Evolutionary conservation across 2,329 filamentous ascomycete species (phyloP).

Genomic region (Graphilbum ipis-grandicollis): DNA sequence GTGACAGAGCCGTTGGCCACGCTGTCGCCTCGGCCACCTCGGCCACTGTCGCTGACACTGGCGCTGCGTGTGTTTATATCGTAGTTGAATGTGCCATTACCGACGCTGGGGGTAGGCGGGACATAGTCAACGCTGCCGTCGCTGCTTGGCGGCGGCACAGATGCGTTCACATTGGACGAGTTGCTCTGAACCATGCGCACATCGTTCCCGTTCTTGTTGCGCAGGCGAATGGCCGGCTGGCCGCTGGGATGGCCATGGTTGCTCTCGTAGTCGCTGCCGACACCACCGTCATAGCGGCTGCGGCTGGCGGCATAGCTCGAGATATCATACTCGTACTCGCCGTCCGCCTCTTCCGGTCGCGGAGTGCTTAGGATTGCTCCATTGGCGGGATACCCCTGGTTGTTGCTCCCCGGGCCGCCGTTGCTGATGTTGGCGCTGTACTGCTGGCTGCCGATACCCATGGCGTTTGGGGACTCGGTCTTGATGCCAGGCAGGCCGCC

Average conservation of each 20-base stretch:
- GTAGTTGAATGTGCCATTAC: neutral
- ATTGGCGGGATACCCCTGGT: neutral
- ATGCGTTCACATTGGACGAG: conserved; percentile 3
- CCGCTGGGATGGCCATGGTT: neutral
- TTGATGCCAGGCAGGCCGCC: neutral
- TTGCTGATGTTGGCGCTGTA: neutral
- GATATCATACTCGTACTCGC: conserved; percentile 7
- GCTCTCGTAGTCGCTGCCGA: conserved; percentile 4
- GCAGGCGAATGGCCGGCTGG: neutral
- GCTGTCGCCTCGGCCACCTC: conserved; percentile 1
- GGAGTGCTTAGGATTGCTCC: conserved; percentile 3
- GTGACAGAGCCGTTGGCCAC: conserved; percentile 1
- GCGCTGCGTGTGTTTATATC: neutral
- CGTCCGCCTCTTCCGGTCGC: conserved; percentile 2
- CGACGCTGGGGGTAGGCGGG: conserved; percentile 5
- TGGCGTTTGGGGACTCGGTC: neutral
- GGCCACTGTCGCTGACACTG: neutral
- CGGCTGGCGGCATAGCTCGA: conserved; percentile 1
- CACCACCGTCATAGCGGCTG: conserved; percentile 2
- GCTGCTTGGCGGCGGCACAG: neutral
- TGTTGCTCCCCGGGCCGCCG: neutral
- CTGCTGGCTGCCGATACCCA: neutral
- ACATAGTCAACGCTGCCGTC: conserved; percentile 6
- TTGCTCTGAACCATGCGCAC: conserved; percentile 6
- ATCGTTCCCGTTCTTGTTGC: conserved; percentile 5